Conservation (phyloP, 352 stramenopile genomes). For the Phytopythium mirpurense region DNA sequence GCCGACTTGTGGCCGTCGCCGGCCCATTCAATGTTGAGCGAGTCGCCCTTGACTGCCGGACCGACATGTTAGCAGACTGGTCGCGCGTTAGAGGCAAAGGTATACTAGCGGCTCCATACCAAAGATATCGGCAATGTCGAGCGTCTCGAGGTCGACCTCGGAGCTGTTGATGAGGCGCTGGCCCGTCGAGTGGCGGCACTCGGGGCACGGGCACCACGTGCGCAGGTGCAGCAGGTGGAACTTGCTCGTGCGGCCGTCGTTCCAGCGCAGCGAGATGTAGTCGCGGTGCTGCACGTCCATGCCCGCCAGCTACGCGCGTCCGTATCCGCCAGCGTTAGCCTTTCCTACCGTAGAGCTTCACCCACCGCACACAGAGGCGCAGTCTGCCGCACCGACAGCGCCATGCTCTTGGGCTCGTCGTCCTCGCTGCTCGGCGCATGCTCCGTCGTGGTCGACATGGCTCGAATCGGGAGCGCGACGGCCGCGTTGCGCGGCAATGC, state of each 20-base stretch:
- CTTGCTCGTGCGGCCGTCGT: slow-evolving; percentile 57
- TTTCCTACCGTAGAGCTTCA: too few relatives aligned
- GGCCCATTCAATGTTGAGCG: slow-evolving; percentile 61
- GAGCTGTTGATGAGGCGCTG: slow-evolving; percentile 77
- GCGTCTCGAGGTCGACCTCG: slow-evolving; percentile 39
- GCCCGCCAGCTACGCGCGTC: slow-evolving; percentile 33
- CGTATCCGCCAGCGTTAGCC: slow-evolving; percentile 37
- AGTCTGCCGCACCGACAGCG: slow-evolving; percentile 3
- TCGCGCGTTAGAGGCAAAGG: background rate
- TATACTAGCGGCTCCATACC: slow-evolving; percentile 19
- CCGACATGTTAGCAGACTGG: background rate
- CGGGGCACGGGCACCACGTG: slow-evolving; percentile 64
- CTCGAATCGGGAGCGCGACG: slow-evolving; percentile 1
- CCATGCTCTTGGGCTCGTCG: slow-evolving; percentile 4
- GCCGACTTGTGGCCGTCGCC: slow-evolving; percentile 60
- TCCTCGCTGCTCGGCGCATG: background rate
- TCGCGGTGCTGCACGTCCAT: slow-evolving; percentile 71
- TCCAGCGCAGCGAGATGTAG: slow-evolving; percentile 76
- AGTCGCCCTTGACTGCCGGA: slow-evolving; percentile 55
- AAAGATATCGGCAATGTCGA: slow-evolving; percentile 73
- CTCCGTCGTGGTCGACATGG: slow-evolving; percentile 3
- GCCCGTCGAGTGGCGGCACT: slow-evolving; percentile 70
- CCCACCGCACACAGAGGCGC: too few relatives aligned
- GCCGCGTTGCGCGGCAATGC: slow-evolving; percentile 1
- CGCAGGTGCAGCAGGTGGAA: slow-evolving; percentile 76